Evolutionary conservation across 108 stramenopile genomes (phyloP).

Genomic region (Fistulifera pelliculosa): DNA sequence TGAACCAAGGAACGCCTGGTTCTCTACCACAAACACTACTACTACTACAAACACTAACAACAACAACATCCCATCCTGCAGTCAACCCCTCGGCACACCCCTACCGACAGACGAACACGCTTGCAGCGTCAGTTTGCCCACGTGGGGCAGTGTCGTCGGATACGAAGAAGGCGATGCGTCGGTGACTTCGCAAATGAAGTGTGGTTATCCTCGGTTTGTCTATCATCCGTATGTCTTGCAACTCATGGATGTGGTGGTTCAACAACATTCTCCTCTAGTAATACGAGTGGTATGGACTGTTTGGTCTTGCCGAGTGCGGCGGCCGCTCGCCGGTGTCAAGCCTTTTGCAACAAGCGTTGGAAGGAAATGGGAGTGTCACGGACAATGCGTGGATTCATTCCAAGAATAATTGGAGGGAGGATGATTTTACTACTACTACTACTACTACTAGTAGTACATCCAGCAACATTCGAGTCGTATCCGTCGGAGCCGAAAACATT

Average conservation of each 20-base stretch:
- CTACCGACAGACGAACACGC: constrained; percentile 49
- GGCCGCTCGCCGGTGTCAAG: constrained; percentile 40
- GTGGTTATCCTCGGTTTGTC: constrained; percentile 66
- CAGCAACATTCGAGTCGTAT: constrained; percentile 24
- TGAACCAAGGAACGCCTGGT: no score
- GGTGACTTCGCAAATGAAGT: constrained; percentile 42
- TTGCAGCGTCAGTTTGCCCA: constrained; percentile 46
- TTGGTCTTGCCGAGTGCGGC: constrained; percentile 37
- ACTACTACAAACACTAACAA: no score
- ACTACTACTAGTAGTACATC: constrained; percentile 18
- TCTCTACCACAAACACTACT: no score
- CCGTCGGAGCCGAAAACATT: constrained; percentile 18
- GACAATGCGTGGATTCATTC: constrained; percentile 16
- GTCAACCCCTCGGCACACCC: constrained; percentile 31
- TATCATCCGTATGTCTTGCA: constrained; percentile 59
- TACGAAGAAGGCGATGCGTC: constrained; percentile 63
- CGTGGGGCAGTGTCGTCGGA: constrained; percentile 48
- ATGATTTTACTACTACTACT: not conserved
- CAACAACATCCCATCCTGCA: no score
- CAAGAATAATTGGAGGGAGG: constrained; percentile 18
- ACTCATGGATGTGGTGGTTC: constrained; percentile 23
- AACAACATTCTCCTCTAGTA: constrained; percentile 19
- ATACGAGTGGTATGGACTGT: constrained; percentile 33
- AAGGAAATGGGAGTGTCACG: constrained; percentile 13
- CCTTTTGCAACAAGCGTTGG: constrained; percentile 43